Conservation (phyloP, 2,329 filamentous ascomycete genomes). For the Pestalotiopsis sp. region DNA sequence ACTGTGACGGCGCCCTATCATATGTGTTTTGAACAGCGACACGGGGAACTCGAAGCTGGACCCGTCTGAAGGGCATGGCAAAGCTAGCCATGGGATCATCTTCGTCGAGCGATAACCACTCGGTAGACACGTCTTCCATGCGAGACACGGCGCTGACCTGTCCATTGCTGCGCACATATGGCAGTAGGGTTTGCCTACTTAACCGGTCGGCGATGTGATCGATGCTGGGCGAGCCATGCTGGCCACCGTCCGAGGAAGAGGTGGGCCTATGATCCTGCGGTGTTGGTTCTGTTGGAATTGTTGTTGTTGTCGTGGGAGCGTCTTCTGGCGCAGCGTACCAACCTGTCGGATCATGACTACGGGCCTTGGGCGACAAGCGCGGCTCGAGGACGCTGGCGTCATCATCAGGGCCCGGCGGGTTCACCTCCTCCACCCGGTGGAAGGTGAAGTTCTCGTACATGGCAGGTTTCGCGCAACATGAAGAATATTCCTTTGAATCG, state of each 20-base stretch:
- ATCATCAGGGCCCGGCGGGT: slow-evolving; percentile 17
- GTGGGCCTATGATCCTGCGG: too few relatives aligned
- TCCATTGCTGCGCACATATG: slow-evolving; percentile 4
- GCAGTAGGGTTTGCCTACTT: slow-evolving; percentile 24
- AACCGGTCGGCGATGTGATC: slow-evolving; percentile 22
- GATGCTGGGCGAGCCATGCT: slow-evolving; percentile 14
- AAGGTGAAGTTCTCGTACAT: slow-evolving; percentile 29
- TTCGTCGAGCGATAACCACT: background rate
- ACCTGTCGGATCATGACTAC: slow-evolving; percentile 1
- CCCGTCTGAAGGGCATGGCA: background rate
- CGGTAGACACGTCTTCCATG: background rate
- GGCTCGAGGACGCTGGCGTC: slow-evolving; percentile 23
- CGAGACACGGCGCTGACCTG: background rate
- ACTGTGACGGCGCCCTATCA: background rate
- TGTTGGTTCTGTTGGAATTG: too few relatives aligned
- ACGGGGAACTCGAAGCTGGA: background rate
- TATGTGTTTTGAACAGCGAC: background rate
- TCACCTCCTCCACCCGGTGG: slow-evolving; percentile 22
- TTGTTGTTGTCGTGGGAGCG: background rate
- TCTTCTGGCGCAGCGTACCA: background rate
- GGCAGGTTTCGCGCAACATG: slow-evolving; percentile 11
- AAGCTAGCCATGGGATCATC: background rate
- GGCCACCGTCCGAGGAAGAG: background rate
- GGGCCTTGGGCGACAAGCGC: slow-evolving; percentile 17
- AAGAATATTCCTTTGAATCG: background rate